These are phyloP conservation scores for Barbarea vulgaris DNA, from an alignment of 345 rosid genomes.

Conservation along the genomic window DNA sequence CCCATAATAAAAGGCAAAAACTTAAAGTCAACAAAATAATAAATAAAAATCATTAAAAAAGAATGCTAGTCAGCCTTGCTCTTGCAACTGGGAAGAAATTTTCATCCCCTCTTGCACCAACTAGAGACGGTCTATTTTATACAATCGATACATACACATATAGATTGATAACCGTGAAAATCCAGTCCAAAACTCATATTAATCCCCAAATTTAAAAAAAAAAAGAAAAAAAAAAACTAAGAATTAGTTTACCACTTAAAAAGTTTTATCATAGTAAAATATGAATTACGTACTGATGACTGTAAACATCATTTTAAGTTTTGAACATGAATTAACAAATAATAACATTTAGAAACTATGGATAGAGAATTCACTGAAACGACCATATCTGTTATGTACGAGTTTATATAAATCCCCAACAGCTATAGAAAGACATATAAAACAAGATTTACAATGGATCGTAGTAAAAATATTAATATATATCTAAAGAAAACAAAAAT, in stretches of 20 bases:
- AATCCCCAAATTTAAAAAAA: not conserved
- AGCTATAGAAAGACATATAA: not conserved
- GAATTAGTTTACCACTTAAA: not conserved
- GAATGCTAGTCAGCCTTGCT: constrained; percentile 21
- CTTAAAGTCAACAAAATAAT: constrained; percentile 41
- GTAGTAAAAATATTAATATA: not conserved
- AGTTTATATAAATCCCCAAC: not conserved
- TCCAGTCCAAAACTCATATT: not conserved
- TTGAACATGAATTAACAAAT: not conserved
- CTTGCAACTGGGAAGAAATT: constrained; percentile 40
- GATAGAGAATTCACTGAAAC: not conserved
- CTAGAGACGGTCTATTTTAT: constrained; percentile 19
- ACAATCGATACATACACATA: not conserved
- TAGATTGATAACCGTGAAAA: not conserved
- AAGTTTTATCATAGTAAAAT: not conserved
- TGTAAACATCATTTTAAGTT: not conserved
- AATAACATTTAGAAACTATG: not conserved
- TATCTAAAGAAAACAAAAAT: not conserved
- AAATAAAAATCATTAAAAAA: not conserved
- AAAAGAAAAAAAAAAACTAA: too few species aligned
- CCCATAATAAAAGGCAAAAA: constrained; percentile 24
- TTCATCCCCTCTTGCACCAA: constrained; percentile 36
- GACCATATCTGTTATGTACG: not conserved
- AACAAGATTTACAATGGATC: not conserved
- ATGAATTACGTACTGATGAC: not conserved